These are phyloP conservation scores for Globisporangium radiosum DNA, from an alignment of 352 stramenopile genomes.

Conservation along the genomic window DNA sequence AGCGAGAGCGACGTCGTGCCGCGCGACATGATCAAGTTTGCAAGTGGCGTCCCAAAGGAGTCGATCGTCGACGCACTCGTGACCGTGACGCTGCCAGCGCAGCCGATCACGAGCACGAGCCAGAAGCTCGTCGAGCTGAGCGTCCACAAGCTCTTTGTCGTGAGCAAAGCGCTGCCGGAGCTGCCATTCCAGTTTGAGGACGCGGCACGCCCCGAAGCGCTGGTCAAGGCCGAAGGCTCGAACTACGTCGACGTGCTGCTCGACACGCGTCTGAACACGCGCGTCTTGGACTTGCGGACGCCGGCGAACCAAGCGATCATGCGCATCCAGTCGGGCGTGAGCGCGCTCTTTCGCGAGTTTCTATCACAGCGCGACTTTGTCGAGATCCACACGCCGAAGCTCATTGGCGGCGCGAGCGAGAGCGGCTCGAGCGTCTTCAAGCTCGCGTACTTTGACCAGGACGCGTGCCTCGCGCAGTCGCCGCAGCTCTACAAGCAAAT, in stretches of 20 bases:
- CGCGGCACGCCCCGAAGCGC: slow-evolving; percentile 83
- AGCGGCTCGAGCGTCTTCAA: slow-evolving; percentile 98
- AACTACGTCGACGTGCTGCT: slow-evolving; percentile 84
- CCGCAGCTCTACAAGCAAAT: slow-evolving; percentile 99
- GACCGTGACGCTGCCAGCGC: slow-evolving; percentile 81
- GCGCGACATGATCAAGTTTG: slow-evolving; percentile 97
- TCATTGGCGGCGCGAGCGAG: slow-evolving; percentile 96
- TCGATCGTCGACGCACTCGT: slow-evolving; percentile 96
- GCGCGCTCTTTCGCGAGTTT: slow-evolving; percentile 96
- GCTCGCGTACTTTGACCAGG: slow-evolving; percentile 98
- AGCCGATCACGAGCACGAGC: slow-evolving; percentile 91
- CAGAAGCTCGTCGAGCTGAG: slow-evolving; percentile 94
- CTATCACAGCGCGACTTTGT: slow-evolving; percentile 94
- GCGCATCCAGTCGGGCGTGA: slow-evolving; percentile 95
- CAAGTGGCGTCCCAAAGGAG: slow-evolving; percentile 91
- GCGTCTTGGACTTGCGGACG: slow-evolving; percentile 95
- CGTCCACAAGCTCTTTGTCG: slow-evolving; percentile 92
- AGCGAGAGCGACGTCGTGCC: slow-evolving; percentile 84
- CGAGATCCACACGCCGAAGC: slow-evolving; percentile 99
- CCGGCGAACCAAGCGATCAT: slow-evolving; percentile 99
- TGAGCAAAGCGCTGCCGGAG: slow-evolving; percentile 90
- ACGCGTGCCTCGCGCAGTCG: slow-evolving; percentile 94
- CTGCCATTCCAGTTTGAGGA: slow-evolving; percentile 95
- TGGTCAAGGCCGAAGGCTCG: slow-evolving; percentile 78
- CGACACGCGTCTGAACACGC: slow-evolving; percentile 95